Evolutionary conservation across 352 stramenopile genomes (phyloP), one percentile per base, ranked within the genome.

Genomic region (Globisporangium ultimum): DNA sequence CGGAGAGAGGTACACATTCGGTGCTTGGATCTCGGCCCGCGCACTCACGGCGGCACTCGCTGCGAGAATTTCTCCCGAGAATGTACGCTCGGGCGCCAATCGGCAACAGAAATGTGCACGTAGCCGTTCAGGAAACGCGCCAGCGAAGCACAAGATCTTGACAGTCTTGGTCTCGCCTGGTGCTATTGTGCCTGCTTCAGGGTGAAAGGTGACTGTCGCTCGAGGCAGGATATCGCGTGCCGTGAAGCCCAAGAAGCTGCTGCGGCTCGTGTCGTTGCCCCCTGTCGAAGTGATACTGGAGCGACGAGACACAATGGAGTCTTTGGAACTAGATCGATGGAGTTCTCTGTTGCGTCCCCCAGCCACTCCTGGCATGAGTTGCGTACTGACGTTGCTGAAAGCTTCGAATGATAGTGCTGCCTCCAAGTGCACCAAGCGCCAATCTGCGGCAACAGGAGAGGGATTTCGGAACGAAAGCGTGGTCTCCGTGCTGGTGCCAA

Each of bases 11-110:
- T 81, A 92, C 1, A 92, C 81, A 46, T 87, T 89, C 6, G 84
- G 82, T 11, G 71, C 82, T 38, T 94, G 82, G 59, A 94, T 90
- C 61, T 91, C 80, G 17, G 76, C 82, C 2, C 84, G 75, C 7
- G 75, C 75, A n/a, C 78, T 85, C 48, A 89, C 77, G 2, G 57
- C 61, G 14, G 53, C 51, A 6, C 22, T 18, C 1, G 38, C 14
- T 43, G 8, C 43, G 21, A 41, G 20, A 14, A 10, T 32, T 42
- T 7, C 15, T 20, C 42, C 34, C 0, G 48, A 53, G 14, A 84
- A 84, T 2, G 28, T 53, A 6, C 47, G 58, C 38, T 84, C 74
- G 10, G 56, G 43, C 1, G 53, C 56, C n/a, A 73, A 34, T n/a
- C 82, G 64, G 43, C 75, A 84, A 10, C 59, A 69, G 36, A 90